A percentile compares a stretch with the other conserved stretches of the same genome.
These are phyloP conservation scores for Candida mesenterica DNA, from an alignment of 1,139 yeast genomes.

Conservation along the genomic window DNA sequence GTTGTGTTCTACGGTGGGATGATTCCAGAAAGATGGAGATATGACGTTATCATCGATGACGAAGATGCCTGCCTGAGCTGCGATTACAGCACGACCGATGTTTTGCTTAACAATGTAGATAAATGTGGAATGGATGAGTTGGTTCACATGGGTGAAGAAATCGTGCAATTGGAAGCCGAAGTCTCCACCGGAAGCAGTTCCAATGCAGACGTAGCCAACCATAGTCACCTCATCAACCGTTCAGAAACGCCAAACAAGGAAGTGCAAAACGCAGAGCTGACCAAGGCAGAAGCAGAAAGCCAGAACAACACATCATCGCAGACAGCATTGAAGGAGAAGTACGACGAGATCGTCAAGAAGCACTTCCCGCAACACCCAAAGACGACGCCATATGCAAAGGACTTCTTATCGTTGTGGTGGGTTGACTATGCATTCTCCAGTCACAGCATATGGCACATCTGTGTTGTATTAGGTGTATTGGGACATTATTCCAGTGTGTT, in stretches of 20 bases:
- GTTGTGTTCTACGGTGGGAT: conserved; percentile 85
- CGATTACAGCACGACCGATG: conserved; percentile 27
- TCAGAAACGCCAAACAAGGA: conserved; percentile 10
- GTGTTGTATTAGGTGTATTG: conserved; percentile 81
- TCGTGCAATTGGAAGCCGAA: conserved; percentile 28
- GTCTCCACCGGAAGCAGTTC: not conserved
- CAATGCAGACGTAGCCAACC: not conserved
- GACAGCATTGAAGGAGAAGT: conserved; percentile 16
- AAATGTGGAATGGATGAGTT: conserved; percentile 46
- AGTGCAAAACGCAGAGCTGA: conserved; percentile 12
- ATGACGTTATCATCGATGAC: conserved; percentile 55
- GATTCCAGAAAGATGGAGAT: conserved; percentile 86
- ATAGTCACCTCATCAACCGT: not conserved
- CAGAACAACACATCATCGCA: not conserved
- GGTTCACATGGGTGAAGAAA: conserved; percentile 37
- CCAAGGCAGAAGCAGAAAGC: not conserved
- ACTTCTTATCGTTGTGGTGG: conserved; percentile 78
- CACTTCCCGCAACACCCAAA: conserved; percentile 58
- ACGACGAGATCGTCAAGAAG: conserved; percentile 38
- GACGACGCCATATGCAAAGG: conserved; percentile 40
- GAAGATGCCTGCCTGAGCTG: conserved; percentile 24
- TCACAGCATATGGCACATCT: conserved; percentile 92
- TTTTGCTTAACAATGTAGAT: conserved; percentile 37
- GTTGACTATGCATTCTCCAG: conserved; percentile 72
- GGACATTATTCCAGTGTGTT: conserved; percentile 82